These are phyloP conservation scores for Trichoderma asperellum DNA, from an alignment of 2,329 filamentous ascomycete genomes.

Conservation along the genomic window DNA sequence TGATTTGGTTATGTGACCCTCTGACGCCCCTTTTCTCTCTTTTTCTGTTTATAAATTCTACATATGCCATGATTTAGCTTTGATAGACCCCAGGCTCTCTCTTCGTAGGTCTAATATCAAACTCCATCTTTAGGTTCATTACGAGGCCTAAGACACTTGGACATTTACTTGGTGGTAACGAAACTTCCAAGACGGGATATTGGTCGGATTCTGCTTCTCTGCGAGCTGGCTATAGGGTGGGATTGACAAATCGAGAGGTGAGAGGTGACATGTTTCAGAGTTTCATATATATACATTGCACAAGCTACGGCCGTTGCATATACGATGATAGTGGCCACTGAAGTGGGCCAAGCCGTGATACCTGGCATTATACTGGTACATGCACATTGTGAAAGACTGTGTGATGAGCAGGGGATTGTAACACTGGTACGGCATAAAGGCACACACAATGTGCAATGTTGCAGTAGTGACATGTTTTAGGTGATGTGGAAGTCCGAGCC, in stretches of 20 bases:
- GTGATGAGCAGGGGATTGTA: neutral
- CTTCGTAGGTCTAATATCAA: neutral
- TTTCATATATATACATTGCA: slow-evolving; percentile 5
- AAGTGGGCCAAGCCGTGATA: neutral
- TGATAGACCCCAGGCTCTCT: neutral
- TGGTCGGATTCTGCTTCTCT: neutral
- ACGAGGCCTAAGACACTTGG: too few relatives aligned
- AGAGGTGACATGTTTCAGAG: neutral
- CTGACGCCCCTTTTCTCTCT: neutral
- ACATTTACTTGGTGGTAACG: neutral
- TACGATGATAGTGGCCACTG: neutral
- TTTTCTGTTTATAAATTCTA: neutral
- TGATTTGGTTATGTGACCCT: neutral
- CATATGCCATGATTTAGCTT: neutral
- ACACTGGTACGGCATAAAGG: neutral
- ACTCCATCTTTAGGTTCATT: neutral
- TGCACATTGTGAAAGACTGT: neutral
- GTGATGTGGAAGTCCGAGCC: neutral
- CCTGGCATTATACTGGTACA: neutral
- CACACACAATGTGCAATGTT: neutral
- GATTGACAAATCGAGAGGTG: neutral
- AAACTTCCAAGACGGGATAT: neutral
- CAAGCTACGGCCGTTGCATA: slow-evolving; percentile 13
- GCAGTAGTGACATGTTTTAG: neutral
- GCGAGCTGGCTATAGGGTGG: neutral